Evolutionary conservation across 2,329 filamentous ascomycete genomes (phyloP).

Genomic region (Sphaerulina musiva): DNA sequence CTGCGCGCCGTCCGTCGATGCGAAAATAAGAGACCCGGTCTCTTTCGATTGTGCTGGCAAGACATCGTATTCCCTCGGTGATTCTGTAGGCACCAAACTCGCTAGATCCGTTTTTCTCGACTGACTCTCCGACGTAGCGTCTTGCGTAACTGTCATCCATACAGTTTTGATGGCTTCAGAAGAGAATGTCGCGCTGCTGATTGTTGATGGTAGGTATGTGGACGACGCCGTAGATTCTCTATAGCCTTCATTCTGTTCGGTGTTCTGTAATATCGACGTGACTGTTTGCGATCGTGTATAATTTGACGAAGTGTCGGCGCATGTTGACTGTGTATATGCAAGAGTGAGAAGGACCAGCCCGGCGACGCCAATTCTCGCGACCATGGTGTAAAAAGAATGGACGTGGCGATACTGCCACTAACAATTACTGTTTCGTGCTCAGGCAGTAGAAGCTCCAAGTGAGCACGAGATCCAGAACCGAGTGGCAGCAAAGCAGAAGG

Average conservation of each 20-base stretch:
- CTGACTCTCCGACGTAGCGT: not conserved
- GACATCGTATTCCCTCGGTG: too few species aligned
- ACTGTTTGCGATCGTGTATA: not conserved
- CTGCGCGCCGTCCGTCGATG: not conserved
- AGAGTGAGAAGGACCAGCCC: constrained; percentile 2
- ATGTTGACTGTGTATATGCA: constrained; percentile 6
- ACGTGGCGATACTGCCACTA: constrained; percentile 17
- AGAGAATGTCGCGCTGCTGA: constrained; percentile 1
- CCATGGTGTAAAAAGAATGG: constrained; percentile 15
- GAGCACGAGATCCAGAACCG: not conserved
- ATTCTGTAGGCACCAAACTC: too few species aligned
- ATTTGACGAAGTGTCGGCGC: not conserved
- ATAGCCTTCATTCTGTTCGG: not conserved
- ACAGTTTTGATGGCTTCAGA: not conserved
- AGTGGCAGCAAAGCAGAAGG: not conserved
- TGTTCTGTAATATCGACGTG: not conserved
- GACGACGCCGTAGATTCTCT: not conserved
- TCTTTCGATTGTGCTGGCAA: not conserved
- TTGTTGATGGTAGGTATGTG: not conserved
- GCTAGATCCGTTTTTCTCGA: too few species aligned
- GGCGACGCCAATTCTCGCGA: not conserved
- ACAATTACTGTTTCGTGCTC: not conserved
- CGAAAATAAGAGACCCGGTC: not conserved
- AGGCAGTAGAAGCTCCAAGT: not conserved
- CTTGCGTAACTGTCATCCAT: not conserved